Conservation (phyloP, 257 asterid genomes). For the Solanum lignicaule region DNA sequence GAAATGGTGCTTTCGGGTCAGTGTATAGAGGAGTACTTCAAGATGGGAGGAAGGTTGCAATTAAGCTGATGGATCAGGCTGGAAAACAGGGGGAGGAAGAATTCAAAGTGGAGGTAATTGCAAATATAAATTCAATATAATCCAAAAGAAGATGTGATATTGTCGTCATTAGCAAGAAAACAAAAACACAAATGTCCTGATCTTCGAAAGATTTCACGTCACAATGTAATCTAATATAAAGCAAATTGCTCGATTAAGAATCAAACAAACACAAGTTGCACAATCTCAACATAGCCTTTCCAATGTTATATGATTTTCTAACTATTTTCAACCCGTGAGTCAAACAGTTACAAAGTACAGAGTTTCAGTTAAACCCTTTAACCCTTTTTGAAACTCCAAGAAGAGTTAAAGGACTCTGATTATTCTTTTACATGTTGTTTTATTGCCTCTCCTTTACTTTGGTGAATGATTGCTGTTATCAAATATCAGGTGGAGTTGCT, state of each 20-base stretch:
- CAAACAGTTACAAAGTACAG: not conserved
- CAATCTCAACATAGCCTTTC: not conserved
- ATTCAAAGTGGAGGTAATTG: slow-evolving; percentile 66
- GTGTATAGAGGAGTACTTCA: slow-evolving; percentile 87
- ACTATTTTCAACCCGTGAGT: not conserved
- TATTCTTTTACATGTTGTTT: not conserved
- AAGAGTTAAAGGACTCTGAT: not conserved
- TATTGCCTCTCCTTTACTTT: not conserved
- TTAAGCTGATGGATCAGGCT: slow-evolving; percentile 86
- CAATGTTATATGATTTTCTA: not conserved
- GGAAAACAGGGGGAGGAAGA: slow-evolving; percentile 93
- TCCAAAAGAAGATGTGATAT: not conserved
- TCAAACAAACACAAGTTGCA: not conserved
- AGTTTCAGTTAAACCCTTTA: not conserved
- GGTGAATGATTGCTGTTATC: not conserved
- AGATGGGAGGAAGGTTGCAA: slow-evolving; percentile 79
- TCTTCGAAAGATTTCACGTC: not conserved
- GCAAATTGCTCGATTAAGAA: not conserved
- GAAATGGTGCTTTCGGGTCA: slow-evolving; percentile 82
- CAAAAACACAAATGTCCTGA: not conserved
- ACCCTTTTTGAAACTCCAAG: not conserved
- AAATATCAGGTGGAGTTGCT: slow-evolving; percentile 60
- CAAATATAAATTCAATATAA: not conserved
- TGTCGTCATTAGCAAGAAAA: not conserved
- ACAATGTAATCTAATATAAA: not conserved